A percentile compares a stretch with the other conserved stretches of the same genome.
These are phyloP conservation scores for Prillingera fragicola DNA, from an alignment of 1,284 basidiomycete species.

Conservation along the genomic window DNA sequence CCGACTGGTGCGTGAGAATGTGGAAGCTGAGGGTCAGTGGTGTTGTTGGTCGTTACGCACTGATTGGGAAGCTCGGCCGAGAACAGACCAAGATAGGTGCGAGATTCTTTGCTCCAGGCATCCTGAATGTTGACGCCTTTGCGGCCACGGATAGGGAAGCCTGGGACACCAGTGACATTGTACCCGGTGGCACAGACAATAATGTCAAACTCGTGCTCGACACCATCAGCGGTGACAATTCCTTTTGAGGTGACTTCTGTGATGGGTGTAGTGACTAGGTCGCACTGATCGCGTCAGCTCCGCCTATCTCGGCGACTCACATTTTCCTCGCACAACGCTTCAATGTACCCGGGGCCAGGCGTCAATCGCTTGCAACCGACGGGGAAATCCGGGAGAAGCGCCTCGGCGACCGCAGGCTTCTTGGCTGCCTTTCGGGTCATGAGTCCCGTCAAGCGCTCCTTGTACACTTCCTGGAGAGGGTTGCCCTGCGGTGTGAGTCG, in stretches of 20 bases:
- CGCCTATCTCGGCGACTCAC: slow-evolving; percentile 9
- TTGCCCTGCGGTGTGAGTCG: slow-evolving; percentile 2
- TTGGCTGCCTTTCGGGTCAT: slow-evolving; percentile 17
- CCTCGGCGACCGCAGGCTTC: slow-evolving; percentile 17
- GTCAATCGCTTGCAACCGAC: slow-evolving; percentile 39
- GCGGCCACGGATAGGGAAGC: slow-evolving; percentile 23
- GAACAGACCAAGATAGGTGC: slow-evolving; percentile 32
- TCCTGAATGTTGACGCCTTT: slow-evolving; percentile 32
- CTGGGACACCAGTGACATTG: slow-evolving; percentile 31
- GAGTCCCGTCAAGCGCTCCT: slow-evolving; percentile 11
- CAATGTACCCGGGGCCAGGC: slow-evolving; percentile 41
- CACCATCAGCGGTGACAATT: slow-evolving; percentile 20
- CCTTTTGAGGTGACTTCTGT: slow-evolving; percentile 20
- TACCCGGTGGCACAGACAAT: slow-evolving; percentile 33
- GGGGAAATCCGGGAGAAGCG: slow-evolving; percentile 22
- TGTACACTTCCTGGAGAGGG: slow-evolving; percentile 5
- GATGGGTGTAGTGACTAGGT: slow-evolving; percentile 20
- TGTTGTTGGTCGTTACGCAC: background rate
- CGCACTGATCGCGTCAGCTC: background rate
- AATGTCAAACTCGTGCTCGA: slow-evolving; percentile 28
- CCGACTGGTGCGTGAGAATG: slow-evolving; percentile 7
- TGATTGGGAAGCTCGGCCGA: slow-evolving; percentile 33
- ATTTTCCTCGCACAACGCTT: slow-evolving; percentile 33
- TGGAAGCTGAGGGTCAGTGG: background rate
- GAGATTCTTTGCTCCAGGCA: slow-evolving; percentile 22